phyloP scores from a whole-genome alignment of 2,329 filamentous ascomycete genomes.

The Colletotrichum sojae region DNA sequence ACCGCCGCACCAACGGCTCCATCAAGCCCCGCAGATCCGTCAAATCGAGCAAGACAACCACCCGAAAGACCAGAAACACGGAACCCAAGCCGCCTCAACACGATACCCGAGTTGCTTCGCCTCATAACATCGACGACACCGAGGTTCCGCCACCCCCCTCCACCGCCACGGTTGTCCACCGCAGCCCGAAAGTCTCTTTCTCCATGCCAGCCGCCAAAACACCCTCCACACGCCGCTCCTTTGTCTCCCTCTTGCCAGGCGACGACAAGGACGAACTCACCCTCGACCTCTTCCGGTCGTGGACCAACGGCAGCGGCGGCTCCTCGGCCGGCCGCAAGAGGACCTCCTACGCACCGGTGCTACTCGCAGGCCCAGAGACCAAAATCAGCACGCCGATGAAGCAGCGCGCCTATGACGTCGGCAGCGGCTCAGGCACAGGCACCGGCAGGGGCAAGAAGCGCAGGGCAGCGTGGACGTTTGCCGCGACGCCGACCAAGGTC shows the following conservation, averaged over 20 bases:
- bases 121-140: neutral
- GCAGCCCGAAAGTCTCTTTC: neutral
- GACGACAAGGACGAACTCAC: constrained; percentile 55
- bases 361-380: constrained; percentile 18
- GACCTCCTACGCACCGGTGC: constrained; percentile 20
- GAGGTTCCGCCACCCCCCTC: neutral
- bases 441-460: constrained; percentile 25
- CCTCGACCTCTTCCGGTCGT: constrained; percentile 48
- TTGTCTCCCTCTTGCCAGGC: constrained; percentile 60
- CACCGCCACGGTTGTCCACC: no score
- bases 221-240: constrained; percentile 52
- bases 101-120: neutral
- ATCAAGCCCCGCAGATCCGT: neutral
- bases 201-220: neutral
- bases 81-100: neutral
- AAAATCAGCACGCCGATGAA: constrained; percentile 33
- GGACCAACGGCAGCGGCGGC: constrained; percentile 26
- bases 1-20: neutral
- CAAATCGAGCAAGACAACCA: neutral
- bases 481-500: constrained; percentile 20
- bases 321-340: neutral
- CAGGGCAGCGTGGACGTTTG: constrained; percentile 34
- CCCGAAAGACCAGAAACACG: neutral
- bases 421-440: constrained; percentile 2
- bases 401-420: constrained; percentile 1